These are phyloP conservation scores for Paraphysoderma sedebokerense DNA, from an alignment of 371 early-diverging fungal genomes.

Conservation along the genomic window DNA sequence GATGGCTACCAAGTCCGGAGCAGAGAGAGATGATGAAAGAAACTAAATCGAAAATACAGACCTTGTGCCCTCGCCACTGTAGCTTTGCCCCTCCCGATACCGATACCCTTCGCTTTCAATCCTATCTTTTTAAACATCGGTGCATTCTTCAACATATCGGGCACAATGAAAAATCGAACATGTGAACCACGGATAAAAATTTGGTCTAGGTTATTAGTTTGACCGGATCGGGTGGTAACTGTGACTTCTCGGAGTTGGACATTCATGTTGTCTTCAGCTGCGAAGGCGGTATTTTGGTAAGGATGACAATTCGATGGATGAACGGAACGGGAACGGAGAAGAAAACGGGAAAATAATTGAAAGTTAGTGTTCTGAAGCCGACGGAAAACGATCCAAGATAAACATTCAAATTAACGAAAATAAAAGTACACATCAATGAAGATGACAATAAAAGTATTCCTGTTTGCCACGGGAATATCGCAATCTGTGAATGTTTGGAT, in stretches of 20 bases:
- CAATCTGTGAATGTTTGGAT: too few species aligned
- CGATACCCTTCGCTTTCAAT: conserved; percentile 62
- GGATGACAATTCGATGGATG: not conserved
- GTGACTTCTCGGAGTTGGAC: conserved; percentile 83
- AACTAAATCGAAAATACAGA: too few species aligned
- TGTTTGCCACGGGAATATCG: too few species aligned
- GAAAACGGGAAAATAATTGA: not conserved
- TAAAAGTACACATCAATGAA: too few species aligned
- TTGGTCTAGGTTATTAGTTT: conserved; percentile 78
- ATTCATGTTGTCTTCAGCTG: conserved; percentile 98
- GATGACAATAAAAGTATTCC: too few species aligned
- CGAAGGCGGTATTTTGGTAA: not conserved
- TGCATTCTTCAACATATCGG: conserved; percentile 95
- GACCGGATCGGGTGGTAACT: conserved; percentile 80
- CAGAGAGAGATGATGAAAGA: too few species aligned
- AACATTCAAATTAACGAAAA: too few species aligned
- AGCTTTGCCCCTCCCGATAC: conserved; percentile 68
- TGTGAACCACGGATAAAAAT: conserved; percentile 93
- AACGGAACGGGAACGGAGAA: not conserved
- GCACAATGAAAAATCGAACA: conserved; percentile 88
- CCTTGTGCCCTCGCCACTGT: conserved; percentile 67
- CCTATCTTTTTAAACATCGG: conserved; percentile 88
- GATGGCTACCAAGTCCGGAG: too few species aligned
- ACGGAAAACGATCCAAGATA: too few species aligned
- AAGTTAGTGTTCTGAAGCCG: too few species aligned